Percentiles rank a stretch among this genome's conserved stretches.
These are phyloP conservation scores for Corniculantispora saksenae DNA, from an alignment of 2,329 filamentous ascomycete genomes.

Conservation along the genomic window DNA sequence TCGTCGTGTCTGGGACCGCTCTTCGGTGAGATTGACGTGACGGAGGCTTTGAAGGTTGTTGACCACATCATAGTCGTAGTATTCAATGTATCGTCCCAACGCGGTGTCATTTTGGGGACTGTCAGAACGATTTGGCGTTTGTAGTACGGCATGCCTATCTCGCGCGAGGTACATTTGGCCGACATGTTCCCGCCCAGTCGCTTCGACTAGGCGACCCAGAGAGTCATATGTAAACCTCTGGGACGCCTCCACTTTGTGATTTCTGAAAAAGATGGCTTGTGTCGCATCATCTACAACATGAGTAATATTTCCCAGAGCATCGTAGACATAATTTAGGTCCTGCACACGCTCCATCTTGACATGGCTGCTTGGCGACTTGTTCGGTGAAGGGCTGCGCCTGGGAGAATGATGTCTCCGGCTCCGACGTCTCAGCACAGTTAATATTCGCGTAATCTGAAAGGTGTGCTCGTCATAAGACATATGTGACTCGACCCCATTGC, in stretches of 20 bases:
- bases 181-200: slow-evolving; percentile 19
- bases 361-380: too few relatives aligned
- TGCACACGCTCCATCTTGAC: slow-evolving; percentile 18
- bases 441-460: not conserved
- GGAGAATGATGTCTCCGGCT: too few relatives aligned
- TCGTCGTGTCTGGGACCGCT: not conserved
- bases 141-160: not conserved
- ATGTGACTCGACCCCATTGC: slow-evolving; percentile 1
- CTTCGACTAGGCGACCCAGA: slow-evolving; percentile 14
- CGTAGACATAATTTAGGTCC: slow-evolving; percentile 26
- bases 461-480: slow-evolving; percentile 8
- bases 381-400: too few relatives aligned
- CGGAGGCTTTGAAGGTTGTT: slow-evolving; percentile 13
- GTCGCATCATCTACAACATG: slow-evolving; percentile 24
- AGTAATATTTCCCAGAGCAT: slow-evolving; percentile 24
- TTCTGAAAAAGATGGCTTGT: slow-evolving; percentile 27
- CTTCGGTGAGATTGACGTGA: slow-evolving; percentile 4
- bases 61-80: slow-evolving; percentile 16
- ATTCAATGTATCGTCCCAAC: slow-evolving; percentile 18
- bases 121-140: not conserved
- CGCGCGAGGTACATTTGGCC: slow-evolving; percentile 15
- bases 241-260: slow-evolving; percentile 22
- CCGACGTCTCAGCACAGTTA: too few relatives aligned
- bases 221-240: slow-evolving; percentile 19
- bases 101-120: slow-evolving; percentile 17